phyloP scores from a whole-genome alignment of 371 early-diverging fungal species.

The Circinella minor region DNA sequence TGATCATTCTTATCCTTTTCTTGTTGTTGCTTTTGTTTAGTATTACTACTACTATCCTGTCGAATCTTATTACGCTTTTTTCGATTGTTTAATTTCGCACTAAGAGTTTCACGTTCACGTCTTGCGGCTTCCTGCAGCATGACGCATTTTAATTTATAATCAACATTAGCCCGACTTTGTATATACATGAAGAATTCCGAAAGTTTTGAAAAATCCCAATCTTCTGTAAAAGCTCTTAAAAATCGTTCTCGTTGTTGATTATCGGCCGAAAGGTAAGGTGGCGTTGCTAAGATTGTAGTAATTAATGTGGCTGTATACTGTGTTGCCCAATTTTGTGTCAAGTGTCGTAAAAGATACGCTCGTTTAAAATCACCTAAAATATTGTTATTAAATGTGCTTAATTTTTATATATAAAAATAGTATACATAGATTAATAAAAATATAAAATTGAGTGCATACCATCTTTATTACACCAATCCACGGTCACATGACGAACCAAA shows the following conservation, averaged over 20 bases:
- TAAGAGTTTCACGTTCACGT: constrained; percentile 48
- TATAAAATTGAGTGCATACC: constrained; percentile 16
- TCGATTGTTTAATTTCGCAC: constrained; percentile 39
- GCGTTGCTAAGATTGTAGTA: constrained; percentile 42
- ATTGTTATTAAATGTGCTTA: background rate
- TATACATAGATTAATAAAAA: too few relatives aligned
- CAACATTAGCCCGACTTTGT: constrained; percentile 68
- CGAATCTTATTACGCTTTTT: constrained; percentile 18
- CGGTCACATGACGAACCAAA: constrained; percentile 68
- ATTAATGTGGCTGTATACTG: constrained; percentile 61
- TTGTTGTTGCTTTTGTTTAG: constrained; percentile 7
- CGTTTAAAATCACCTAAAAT: constrained; percentile 56
- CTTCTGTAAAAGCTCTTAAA: constrained; percentile 67
- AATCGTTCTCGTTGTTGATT: constrained; percentile 62
- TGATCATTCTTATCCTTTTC: constrained; percentile 5
- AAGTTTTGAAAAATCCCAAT: constrained; percentile 80
- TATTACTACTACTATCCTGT: background rate
- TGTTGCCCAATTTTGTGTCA: constrained; percentile 65
- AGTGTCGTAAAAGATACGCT: constrained; percentile 57
- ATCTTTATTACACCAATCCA: constrained; percentile 61
- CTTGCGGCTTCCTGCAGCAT: constrained; percentile 76
- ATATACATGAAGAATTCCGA: constrained; percentile 80
- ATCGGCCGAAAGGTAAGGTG: constrained; percentile 38
- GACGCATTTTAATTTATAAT: constrained; percentile 73
- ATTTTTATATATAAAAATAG: background rate